Base-by-base conservation (phyloP, 2,329 filamentous ascomycete genomes). In the Aspergillus awamori region DNA sequence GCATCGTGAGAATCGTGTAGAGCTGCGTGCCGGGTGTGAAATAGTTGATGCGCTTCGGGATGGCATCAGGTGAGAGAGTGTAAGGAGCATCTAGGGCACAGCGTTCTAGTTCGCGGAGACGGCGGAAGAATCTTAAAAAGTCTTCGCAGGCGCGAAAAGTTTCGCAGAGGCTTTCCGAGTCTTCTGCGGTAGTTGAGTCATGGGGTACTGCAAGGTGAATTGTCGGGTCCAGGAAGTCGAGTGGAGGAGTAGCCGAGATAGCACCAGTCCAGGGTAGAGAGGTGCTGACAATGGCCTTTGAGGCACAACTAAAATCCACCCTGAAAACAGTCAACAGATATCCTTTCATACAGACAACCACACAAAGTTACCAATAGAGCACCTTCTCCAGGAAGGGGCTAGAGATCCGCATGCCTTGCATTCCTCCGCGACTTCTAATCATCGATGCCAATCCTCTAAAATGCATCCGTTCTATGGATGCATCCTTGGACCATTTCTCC, bases 401-500 rank as follows among this genome's bases (percentile, higher is more conserved):
- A 4, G 68, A 67, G 4, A 62, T 53, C 38, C 66, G 66, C 66
- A 74, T 67, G 52, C 66, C 67, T 49, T 65, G 66, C 71, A 74
- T 74, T 2, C 72, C 72, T 22, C 70, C 72, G 33, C 71, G 68
- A 48, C 67, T 67, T 53, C 69, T 64, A 15, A 73, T 65, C 63
- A 74, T 65, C 36, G 70, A 67, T 4, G 66, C 63, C 24, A 74
- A 62, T 5, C 72, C 72, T 43, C 65, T 64, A 39, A 72, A 70
- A 57, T 74, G 72, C 66, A 71, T 69, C 24, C 63, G 66, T 64
- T 74, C 72, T 54, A 73, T 69, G 3, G 64, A 68, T 5, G 67
- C 62, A 62, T 72, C 71, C 61, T 72, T 73, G 13, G 71, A 74
- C 72, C 72, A 74, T 74, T 74, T 74, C 72, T 74, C 36, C 36